Percentiles rank a stretch among this genome's conserved stretches.
phyloP scores from a whole-genome alignment of 169 alveolate species.

The Toxoplasma gondii region DNA sequence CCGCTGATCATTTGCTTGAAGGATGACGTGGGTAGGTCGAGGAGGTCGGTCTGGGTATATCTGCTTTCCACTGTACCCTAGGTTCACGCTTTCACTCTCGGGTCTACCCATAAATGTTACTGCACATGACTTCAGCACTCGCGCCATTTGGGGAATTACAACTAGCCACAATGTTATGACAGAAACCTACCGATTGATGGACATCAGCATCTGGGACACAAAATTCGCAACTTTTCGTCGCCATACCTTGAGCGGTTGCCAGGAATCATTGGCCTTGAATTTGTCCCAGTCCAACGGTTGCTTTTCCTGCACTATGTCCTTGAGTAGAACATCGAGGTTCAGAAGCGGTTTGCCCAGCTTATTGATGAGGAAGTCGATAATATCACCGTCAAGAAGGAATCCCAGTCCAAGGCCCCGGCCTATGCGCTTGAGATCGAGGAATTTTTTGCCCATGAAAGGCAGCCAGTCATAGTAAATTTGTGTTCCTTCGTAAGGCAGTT shows the following conservation, averaged over 20 bases:
- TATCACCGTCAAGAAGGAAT: slow-evolving; percentile 55
- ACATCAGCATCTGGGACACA: too few relatives aligned
- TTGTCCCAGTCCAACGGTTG: slow-evolving; percentile 65
- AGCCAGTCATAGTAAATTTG: slow-evolving; percentile 63
- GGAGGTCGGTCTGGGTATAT: too few relatives aligned
- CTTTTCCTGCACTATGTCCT: slow-evolving; percentile 49
- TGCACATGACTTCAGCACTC: too few relatives aligned
- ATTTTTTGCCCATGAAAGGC: slow-evolving; percentile 46
- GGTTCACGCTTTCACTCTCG: too few relatives aligned
- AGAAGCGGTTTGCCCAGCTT: slow-evolving; percentile 63
- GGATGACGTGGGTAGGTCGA: too few relatives aligned
- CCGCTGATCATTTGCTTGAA: too few relatives aligned
- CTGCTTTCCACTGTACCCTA: too few relatives aligned
- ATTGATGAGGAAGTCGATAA: slow-evolving; percentile 15
- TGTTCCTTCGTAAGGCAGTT: slow-evolving; percentile 67
- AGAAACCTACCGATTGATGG: too few relatives aligned
- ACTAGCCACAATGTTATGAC: too few relatives aligned
- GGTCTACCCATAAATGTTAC: too few relatives aligned
- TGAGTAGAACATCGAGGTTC: slow-evolving; percentile 55
- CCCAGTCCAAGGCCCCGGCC: slow-evolving; percentile 67
- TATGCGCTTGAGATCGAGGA: slow-evolving; percentile 26
- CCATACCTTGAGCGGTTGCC: slow-evolving; percentile 68
- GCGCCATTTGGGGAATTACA: too few relatives aligned
- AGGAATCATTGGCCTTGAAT: slow-evolving; percentile 31
- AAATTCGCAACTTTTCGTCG: too few relatives aligned